phyloP scores from a whole-genome alignment of 306 rosid species.

The Trifolium repens region DNA sequence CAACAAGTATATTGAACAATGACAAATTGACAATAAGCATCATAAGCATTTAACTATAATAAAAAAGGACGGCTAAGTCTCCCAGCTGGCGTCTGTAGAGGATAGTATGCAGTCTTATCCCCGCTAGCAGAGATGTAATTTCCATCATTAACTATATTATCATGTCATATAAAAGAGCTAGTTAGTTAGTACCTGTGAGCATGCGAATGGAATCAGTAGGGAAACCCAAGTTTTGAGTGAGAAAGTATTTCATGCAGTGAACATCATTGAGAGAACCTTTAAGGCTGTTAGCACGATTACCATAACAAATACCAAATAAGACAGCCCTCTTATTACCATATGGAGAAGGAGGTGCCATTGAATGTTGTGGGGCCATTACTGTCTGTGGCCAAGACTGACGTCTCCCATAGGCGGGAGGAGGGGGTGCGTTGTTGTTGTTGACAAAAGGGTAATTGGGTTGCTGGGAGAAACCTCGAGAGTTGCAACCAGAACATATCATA shows the following conservation, averaged over 20 bases:
- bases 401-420: constrained; percentile 8
- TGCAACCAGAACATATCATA: constrained; percentile 37
- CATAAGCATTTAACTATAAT: neutral
- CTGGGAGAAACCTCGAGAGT: neutral
- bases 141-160: neutral
- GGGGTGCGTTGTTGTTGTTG: constrained; percentile 2
- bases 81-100: neutral
- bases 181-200: constrained; percentile 58
- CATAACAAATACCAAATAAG: constrained; percentile 44
- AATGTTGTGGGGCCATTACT: neutral
- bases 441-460: neutral
- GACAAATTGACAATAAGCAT: neutral
- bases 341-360: constrained; percentile 39
- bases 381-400: constrained; percentile 23
- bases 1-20: neutral
- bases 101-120: neutral
- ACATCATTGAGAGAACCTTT: constrained; percentile 63
- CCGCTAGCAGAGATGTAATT: neutral
- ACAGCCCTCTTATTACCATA: constrained; percentile 49
- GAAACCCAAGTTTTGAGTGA: constrained; percentile 50
- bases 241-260: constrained; percentile 58
- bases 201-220: constrained; percentile 57
- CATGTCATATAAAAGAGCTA: neutral
- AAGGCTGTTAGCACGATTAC: constrained; percentile 7
- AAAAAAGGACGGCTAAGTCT: neutral